Evolutionary conservation across 495 filamentous ascomycete species (phyloP), one percentile per base, ranked within the genome.

Genomic region (Penicillium crystallinum): DNA sequence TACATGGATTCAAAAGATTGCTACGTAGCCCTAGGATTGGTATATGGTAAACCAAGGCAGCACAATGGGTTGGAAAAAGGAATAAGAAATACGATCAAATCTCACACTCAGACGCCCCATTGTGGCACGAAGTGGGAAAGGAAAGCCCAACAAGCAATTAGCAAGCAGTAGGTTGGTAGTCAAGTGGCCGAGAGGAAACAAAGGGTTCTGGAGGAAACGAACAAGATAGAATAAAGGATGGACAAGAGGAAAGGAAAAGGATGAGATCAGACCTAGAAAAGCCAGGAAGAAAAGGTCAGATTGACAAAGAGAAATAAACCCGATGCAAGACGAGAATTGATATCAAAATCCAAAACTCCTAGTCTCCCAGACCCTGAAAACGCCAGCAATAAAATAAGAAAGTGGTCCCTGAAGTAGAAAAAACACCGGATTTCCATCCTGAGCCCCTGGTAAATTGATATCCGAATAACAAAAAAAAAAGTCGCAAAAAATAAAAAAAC

Each of bases 151-250:
- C 47, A 41, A 14, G 41, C 15, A 18, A 42, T 33, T 41, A 31
- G 29, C 36, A 25, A 50, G 48, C 48, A 50, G 42, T 25, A 38
- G 33, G 37, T 50, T 50, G 48, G 48, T 50, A 5, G 47, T 40
- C n/a, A 22, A 50, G 31, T 10, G 21, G n/a, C 19, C 29, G 14
- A 33, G 23, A 27, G 25, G n/a, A 40, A 25, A 42, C 27, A 34
- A 31, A 40, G 34, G 27, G 18, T 10, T 14, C 38, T 27, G 17
- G 43, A 23, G 31, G 31, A 7, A 18, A 34, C n/a, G 33, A 48
- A 40, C 49, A 49, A 50, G 34, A 50, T 50, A n/a, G 19, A 21
- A 42, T 42, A 35, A 50, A 29, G 48, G 31, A 50, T 15, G 29
- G 18, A 50, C 47, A 41, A 34, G 47, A 31, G 15, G n/a, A 31